These are phyloP conservation scores for Ophiostoma sp. DNA, from an alignment of 2,329 filamentous ascomycete species.

Conservation along the genomic window DNA sequence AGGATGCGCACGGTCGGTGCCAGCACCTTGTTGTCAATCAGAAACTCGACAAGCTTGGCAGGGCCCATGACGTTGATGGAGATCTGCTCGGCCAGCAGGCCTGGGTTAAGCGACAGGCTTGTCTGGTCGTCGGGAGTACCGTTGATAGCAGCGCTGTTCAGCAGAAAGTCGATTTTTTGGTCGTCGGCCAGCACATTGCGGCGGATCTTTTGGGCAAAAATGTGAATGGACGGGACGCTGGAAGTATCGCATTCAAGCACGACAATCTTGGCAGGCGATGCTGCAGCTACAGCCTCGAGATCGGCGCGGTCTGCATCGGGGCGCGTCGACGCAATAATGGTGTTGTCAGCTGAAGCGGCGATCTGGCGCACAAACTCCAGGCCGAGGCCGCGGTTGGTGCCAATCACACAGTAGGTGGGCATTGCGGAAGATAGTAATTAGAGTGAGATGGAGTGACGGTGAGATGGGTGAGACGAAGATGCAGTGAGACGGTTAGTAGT, in stretches of 20 bases:
- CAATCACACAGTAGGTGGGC: constrained; percentile 34
- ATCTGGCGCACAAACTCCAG: constrained; percentile 35
- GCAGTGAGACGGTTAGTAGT: not conserved
- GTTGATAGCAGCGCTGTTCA: constrained; percentile 38
- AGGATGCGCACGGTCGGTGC: constrained; percentile 32
- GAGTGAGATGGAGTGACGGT: not conserved
- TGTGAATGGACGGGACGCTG: constrained; percentile 33
- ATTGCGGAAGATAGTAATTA: constrained; percentile 24
- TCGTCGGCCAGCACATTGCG: constrained; percentile 29
- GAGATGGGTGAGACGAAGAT: not conserved
- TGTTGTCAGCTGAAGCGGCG: constrained; percentile 29
- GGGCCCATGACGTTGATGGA: constrained; percentile 45
- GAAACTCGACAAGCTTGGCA: constrained; percentile 40
- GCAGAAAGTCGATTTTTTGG: constrained; percentile 36
- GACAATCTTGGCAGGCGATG: constrained; percentile 29
- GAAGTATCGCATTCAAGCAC: constrained; percentile 33
- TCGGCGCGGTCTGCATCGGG: constrained; percentile 31
- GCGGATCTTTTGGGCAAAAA: constrained; percentile 28
- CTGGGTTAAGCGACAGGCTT: constrained; percentile 37
- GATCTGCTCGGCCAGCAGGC: constrained; percentile 38
- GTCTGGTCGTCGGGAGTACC: constrained; percentile 33
- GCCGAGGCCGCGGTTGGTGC: constrained; percentile 34
- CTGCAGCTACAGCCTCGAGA: constrained; percentile 27
- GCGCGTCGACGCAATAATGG: constrained; percentile 32
- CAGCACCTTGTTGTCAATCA: constrained; percentile 33